Base-by-base conservation (phyloP, 1,284 basidiomycete species). In the Macrocystidia cucumis region DNA sequence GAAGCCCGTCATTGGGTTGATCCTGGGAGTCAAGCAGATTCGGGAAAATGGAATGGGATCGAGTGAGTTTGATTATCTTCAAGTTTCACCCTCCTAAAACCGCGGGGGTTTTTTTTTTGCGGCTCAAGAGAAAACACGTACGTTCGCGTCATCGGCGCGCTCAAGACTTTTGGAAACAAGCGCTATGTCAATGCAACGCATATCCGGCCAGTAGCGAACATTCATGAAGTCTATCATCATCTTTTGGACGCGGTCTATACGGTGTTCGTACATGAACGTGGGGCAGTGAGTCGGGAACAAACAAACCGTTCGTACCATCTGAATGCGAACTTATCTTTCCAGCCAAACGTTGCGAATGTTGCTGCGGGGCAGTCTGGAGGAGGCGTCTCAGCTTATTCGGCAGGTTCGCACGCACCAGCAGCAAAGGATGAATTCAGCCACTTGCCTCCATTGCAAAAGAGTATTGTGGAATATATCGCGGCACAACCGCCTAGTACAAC, bases 1-100 rank as follows among this genome's bases (percentile, higher is more conserved):
- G 91, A 97, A 51, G 89, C 84, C 16, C 76, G 91, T 23, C 78
- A 86, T 47, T 98, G 95, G 95, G 67, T 84, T 5, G 90, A 93
- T 50, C 69, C 78, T 28, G 67, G 65, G 11, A 67, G 65, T 36
- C 67, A 72, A 20, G 77, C 80, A 16, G 49, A 49, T 28, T 29
- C 44, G 7, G 46, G 33, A 24, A 51, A 51, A 35, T 51, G 47
- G 45, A 63, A 65, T 22, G 62, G 68, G 42, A 74, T 76, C 39
- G 63, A 65, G 73, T 74, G 48, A 39, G 67, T 56, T 16, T 12
- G 16, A 32, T 26, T 35, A 19, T 26, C 9, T 17, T n/a, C 17
- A 14, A 12, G 20, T 3, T 19, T 18, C 18, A 21, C 12, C 11
- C n/a, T n/a, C n/a, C n/a, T n/a, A n/a, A n/a, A n/a, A n/a, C n/a